Base-by-base conservation (phyloP, 1,139 yeast species). In the Candida sanyaensis region DNA sequence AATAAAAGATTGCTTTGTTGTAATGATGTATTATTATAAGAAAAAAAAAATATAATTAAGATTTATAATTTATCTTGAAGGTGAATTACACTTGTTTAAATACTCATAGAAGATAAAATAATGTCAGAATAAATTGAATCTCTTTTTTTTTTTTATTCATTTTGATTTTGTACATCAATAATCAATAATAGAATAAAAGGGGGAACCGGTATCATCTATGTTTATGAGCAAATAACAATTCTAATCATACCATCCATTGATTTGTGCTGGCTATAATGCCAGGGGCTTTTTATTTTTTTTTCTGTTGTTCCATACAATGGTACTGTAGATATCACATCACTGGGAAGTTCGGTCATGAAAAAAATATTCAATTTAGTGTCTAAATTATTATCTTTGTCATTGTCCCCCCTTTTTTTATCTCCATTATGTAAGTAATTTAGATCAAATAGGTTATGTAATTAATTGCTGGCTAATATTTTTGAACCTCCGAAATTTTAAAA, bases 11-110 rank as follows among this genome's bases (percentile, higher is more conserved):
- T 6, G 21, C 21, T 3, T 17, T 17, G 2, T 17, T 17, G 21
- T 17, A 34, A 17, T 34, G 38, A 34, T 17, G 3, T 17, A 17
- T 17, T 8, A 13, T 4, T 32, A 33, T 12, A 33, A 42, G 21
- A 36, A 42, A 31, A 41, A 10, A 31, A 32, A 31, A n/a, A 23
- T 30, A 30, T 10, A 17, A 31, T 12, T 21, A 11, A 28, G 24
- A 24, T 23, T 17, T 12, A 41, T 8, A 3, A 7, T 29, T 24
- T 40, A 30, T 28, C 30, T 24, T 31, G 43, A 41, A 9, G 42
- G n/a, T n/a, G 13, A 34, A 30, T 41, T 27, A 6, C 31, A 27
- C 38, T 38, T 24, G 38, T 33, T 41, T 41, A 41, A 26, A 41
- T 41, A 41, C 12, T 41, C 27, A 27, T 41, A n/a, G 39, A 12